Base-by-base conservation (phyloP, 2,329 filamentous ascomycete genomes). In the Endoconidiophora polonica region DNA sequence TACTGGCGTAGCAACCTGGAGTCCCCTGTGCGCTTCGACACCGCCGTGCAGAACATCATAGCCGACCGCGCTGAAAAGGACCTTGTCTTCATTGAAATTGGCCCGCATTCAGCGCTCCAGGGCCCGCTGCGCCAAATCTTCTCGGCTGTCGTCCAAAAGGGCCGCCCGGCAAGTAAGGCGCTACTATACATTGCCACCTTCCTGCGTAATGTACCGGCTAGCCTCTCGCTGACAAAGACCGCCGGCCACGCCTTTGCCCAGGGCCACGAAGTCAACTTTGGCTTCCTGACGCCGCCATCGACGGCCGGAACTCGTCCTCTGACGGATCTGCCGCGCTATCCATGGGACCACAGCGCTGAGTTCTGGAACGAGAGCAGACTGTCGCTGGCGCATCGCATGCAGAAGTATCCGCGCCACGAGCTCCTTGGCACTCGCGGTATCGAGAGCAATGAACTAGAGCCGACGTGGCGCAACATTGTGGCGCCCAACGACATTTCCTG, bases 291-390 rank as follows among this genome's bases (percentile, higher is more conserved):
- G 55, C 63, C 26, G 55, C 62, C 20, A 55, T 54, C 24, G 57
- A 36, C 48, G 3, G 29, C 29, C 7, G 53, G 2, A 40, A 48
- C 54, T 18, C 3, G 2, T 2, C 12, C 48, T 12, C 42, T 65
- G 10, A 50, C 55, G 3, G 61, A 58, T 40, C 56, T 69, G 16
- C 66, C 67, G 0, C 55, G 57, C 0, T 68, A 69, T 50, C 58
- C 56, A 18, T 68, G 29, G 68, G 56, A 63, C 59, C 61, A 60
- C 65, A 18, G 63, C 68, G 48, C 57, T 55, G 3, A 55, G 42
- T n/a, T 62, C 62, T 68, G 64, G 61, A 45, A 54, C 14, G 62
- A 64, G 54, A 58, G 58, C 0, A 59, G 61, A 1, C 51, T 60
- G 2, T 60, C 58, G 3, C 53, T 56, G 2, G 57, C 59, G 3